A percentile compares a stretch with the other conserved stretches of the same genome.
Conservation (phyloP, 1,139 yeast genomes). For the Hyphopichia fennica region DNA sequence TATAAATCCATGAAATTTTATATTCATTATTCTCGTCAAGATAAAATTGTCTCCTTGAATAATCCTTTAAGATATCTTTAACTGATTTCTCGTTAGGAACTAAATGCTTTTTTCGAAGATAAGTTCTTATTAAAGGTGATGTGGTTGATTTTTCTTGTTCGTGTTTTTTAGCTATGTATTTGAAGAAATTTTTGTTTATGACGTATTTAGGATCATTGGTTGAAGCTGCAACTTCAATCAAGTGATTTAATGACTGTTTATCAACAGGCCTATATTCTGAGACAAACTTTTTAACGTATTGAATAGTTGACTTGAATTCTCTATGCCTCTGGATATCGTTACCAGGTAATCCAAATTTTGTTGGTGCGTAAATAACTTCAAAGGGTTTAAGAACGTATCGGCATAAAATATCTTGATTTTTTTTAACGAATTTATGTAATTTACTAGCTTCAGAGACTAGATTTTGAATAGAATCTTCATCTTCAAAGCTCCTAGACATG, state of each 20-base stretch:
- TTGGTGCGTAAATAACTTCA: conserved; percentile 35
- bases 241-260: conserved; percentile 14
- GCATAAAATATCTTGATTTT: conserved; percentile 18
- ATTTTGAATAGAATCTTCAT: background rate
- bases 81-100: conserved; percentile 36
- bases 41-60: conserved; percentile 33
- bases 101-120: conserved; percentile 25
- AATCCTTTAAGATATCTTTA: conserved; percentile 27
- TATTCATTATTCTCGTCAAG: conserved; percentile 17
- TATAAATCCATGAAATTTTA: conserved; percentile 23
- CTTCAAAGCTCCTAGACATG: background rate
- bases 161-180: conserved; percentile 25
- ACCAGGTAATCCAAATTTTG: conserved; percentile 32
- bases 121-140: conserved; percentile 16
- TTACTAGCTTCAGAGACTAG: conserved; percentile 14
- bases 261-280: conserved; percentile 22
- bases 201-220: conserved; percentile 3
- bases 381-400: conserved; percentile 27
- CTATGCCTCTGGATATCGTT: conserved; percentile 28
- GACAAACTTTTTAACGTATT: conserved; percentile 20
- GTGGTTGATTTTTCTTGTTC: conserved; percentile 11
- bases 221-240: conserved; percentile 16
- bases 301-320: conserved; percentile 23
- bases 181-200: conserved; percentile 31
- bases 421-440: conserved; percentile 22